These are phyloP conservation scores for Nephelium lappaceum DNA, from an alignment of 345 rosid species.

Conservation along the genomic window DNA sequence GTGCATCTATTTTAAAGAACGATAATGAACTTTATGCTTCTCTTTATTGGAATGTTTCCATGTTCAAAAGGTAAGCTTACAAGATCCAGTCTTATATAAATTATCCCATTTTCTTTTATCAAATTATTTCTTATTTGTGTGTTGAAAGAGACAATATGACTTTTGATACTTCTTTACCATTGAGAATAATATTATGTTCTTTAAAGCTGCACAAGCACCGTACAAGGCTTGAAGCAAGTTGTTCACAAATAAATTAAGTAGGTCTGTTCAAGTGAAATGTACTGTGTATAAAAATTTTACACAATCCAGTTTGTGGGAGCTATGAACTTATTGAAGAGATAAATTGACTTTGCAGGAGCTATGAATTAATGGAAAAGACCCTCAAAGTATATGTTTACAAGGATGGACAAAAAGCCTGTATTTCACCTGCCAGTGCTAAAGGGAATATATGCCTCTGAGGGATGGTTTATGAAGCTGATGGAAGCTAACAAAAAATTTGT, in stretches of 20 bases:
- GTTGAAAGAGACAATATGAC: conserved; percentile 1
- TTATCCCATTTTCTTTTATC: background rate
- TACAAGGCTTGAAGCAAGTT: background rate
- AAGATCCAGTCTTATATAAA: background rate
- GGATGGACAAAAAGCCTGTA: conserved; percentile 85
- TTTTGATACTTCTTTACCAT: background rate
- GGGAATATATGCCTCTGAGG: conserved; percentile 98
- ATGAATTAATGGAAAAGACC: conserved; percentile 82
- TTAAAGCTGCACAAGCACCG: background rate
- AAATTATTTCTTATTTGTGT: background rate
- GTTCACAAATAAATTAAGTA: background rate
- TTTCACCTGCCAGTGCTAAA: conserved; percentile 67
- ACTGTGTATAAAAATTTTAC: conserved; percentile 4
- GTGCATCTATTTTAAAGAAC: conserved; percentile 50
- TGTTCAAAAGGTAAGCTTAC: conserved; percentile 65
- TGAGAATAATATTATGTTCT: background rate
- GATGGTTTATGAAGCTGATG: conserved; percentile 95
- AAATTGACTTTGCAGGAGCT: conserved; percentile 65
- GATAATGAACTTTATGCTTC: conserved; percentile 62
- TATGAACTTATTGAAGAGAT: conserved; percentile 5
- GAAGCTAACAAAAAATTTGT: conserved; percentile 67
- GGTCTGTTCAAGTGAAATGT: conserved; percentile 5
- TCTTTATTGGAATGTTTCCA: conserved; percentile 72
- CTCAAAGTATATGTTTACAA: conserved; percentile 81
- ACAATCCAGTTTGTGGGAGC: background rate